Percentiles rank a stretch among this genome's conserved stretches.
Conservation (phyloP, 2,329 filamentous ascomycete species). For the Aspergillus clavatus region DNA sequence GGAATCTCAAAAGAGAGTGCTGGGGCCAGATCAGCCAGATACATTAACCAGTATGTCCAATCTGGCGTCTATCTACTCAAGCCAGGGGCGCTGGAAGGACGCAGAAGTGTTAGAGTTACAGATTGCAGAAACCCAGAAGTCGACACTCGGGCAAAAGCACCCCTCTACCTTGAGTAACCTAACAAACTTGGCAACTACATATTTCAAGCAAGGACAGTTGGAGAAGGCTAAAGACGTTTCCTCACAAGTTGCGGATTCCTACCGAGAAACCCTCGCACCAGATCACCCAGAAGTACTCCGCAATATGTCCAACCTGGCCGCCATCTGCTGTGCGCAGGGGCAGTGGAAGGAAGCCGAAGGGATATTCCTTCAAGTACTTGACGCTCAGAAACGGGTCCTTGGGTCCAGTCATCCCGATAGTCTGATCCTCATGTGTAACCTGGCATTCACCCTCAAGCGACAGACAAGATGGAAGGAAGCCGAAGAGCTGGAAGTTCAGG, state of each 20-base stretch:
- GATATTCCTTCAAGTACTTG: neutral
- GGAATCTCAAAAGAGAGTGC: neutral
- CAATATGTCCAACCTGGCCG: neutral
- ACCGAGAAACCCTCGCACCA: no score
- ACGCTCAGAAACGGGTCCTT: neutral
- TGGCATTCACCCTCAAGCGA: neutral
- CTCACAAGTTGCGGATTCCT: neutral
- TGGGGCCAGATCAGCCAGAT: conserved; percentile 6
- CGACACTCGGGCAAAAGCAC: conserved; percentile 9
- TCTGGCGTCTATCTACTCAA: conserved; percentile 7
- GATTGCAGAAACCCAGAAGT: conserved; percentile 7
- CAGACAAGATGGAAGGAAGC: neutral
- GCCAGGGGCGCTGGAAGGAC: conserved; percentile 14
- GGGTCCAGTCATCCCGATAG: neutral
- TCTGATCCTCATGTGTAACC: neutral
- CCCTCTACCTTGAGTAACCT: conserved; percentile 6
- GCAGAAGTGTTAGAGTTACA: conserved; percentile 16
- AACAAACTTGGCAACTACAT: neutral
- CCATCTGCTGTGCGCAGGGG: neutral
- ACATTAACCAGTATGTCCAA: conserved; percentile 17
- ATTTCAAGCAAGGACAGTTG: neutral
- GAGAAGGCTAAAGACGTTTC: neutral
- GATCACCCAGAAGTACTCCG: neutral
- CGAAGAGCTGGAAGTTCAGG: neutral
- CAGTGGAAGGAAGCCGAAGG: neutral